Conservation (phyloP, 202 grass and related monocot genomes). For the Hordeum pubiflorum region DNA sequence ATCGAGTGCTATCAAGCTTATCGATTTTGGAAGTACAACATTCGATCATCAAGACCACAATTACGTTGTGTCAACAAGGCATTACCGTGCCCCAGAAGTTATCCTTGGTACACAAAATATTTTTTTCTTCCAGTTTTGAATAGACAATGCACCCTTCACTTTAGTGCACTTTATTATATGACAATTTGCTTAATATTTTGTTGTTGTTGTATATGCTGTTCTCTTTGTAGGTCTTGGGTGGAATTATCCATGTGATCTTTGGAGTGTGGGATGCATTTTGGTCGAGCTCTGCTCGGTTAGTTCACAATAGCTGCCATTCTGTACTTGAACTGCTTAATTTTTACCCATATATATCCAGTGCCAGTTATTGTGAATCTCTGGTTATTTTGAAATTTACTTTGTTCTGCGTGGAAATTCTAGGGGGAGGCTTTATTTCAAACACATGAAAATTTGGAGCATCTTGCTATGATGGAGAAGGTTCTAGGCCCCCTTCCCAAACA, state of each 20-base stretch:
- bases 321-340: conserved; percentile 10
- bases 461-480: conserved; percentile 98
- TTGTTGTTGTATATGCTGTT: conserved; percentile 15
- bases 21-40: conserved; percentile 98
- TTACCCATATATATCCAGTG: neutral
- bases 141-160: neutral
- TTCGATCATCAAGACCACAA: conserved; percentile 97
- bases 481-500: conserved; percentile 87
- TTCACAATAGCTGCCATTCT: conserved; percentile 22
- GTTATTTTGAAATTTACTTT: conserved; percentile 20
- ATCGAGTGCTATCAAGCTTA: conserved; percentile 95
- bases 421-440: conserved; percentile 95
- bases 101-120: conserved; percentile 74
- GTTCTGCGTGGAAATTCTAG: conserved; percentile 45
- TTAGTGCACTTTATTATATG: conserved; percentile 1
- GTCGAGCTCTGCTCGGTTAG: conserved; percentile 97
- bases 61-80: conserved; percentile 96
- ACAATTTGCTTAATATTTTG: neutral
- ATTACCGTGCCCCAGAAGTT: conserved; percentile 98
- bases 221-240: conserved; percentile 80
- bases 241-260: conserved; percentile 96
- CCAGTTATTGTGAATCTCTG: neutral
- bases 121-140: neutral
- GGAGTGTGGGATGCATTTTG: conserved; percentile 97
- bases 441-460: conserved; percentile 98